A percentile compares a stretch with the other conserved stretches of the same genome.
Evolutionary conservation across 305 asterid species (phyloP).

Genomic region (Stenogyne calaminthoides): DNA sequence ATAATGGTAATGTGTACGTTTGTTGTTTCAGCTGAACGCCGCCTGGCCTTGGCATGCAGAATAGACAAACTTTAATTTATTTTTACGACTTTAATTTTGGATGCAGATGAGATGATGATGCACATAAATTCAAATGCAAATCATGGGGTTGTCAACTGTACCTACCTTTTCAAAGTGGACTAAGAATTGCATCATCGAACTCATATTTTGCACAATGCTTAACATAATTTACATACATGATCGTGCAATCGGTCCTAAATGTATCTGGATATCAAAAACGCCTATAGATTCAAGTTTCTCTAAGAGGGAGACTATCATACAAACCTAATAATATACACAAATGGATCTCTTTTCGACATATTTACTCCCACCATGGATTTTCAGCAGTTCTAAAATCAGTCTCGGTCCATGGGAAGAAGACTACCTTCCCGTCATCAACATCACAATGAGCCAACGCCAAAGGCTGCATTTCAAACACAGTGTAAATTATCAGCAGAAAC

Average conservation of each 20-base stretch:
- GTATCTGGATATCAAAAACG: not conserved
- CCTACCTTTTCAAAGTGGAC: no score
- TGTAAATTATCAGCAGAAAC: conserved; percentile 13
- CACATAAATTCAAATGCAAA: no score
- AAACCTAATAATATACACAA: conserved; percentile 8
- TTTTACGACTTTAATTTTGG: no score
- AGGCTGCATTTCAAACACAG: conserved; percentile 47
- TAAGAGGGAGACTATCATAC: conserved; percentile 1
- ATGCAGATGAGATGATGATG: no score
- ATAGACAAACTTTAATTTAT: conserved; percentile 6
- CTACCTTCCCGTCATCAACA: conserved; percentile 75
- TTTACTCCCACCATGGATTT: conserved; percentile 90
- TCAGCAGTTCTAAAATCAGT: conserved; percentile 97
- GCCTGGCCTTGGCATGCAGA: conserved; percentile 30
- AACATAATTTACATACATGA: not conserved
- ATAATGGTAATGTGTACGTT: not conserved
- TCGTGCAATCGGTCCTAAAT: not conserved
- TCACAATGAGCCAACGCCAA: conserved; percentile 93
- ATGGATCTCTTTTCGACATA: not conserved
- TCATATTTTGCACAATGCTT: not conserved
- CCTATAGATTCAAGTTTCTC: not conserved
- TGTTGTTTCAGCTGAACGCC: not conserved
- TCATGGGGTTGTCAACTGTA: no score
- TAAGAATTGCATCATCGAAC: no score
- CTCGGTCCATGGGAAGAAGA: conserved; percentile 91